Conservation (phyloP, 306 rosid genomes). For the Neltuma alba region DNA sequence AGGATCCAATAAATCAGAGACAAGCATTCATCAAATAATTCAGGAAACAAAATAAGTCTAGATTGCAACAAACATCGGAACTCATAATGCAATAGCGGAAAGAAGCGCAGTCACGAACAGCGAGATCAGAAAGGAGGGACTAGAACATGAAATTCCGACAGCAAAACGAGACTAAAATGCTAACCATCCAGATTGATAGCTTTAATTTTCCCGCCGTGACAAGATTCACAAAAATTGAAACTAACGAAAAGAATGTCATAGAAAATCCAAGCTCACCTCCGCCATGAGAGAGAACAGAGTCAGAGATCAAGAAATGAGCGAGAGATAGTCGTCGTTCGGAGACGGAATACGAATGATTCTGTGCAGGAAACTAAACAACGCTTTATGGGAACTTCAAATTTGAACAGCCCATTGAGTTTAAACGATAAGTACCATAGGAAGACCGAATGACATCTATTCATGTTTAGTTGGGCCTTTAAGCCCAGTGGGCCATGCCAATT, state of each 20-base stretch:
- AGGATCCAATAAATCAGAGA: slow-evolving; percentile 32
- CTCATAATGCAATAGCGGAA: neutral
- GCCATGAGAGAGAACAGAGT: slow-evolving; percentile 56
- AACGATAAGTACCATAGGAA: neutral
- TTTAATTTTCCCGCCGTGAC: neutral
- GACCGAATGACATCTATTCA: neutral
- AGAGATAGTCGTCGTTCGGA: neutral
- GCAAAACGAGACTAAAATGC: neutral
- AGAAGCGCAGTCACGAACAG: slow-evolving; percentile 19
- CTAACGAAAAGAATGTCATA: neutral
- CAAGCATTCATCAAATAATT: neutral
- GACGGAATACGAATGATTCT: neutral
- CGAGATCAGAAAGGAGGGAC: neutral
- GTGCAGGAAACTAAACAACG: neutral
- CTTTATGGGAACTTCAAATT: neutral
- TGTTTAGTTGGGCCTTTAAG: neutral
- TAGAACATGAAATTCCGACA: neutral
- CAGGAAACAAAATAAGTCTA: neutral
- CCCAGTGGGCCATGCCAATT: neutral
- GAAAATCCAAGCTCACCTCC: slow-evolving; percentile 45
- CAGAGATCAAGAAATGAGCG: slow-evolving; percentile 29
- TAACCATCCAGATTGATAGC: neutral
- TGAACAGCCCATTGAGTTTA: neutral
- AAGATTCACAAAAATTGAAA: neutral
- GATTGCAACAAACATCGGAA: neutral